Conservation (phyloP, 148 eudicot species). For the Camellia japonica region DNA sequence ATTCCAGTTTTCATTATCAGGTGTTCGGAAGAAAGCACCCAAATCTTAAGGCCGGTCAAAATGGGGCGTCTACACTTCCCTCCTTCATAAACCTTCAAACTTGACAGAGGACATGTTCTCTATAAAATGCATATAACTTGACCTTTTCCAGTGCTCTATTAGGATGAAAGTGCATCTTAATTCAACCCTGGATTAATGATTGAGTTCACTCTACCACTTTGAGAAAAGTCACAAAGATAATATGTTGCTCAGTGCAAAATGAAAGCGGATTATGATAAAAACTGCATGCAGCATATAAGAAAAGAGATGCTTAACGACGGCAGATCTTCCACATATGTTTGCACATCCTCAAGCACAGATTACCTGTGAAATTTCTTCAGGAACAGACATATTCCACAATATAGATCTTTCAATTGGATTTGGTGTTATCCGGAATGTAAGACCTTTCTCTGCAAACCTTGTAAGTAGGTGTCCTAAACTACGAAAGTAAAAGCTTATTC, state of each 20-base stretch:
- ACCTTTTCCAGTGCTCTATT: neutral
- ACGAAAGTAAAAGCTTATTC: conserved; percentile 21
- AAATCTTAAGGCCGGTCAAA: too few species aligned
- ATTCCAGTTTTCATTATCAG: too few species aligned
- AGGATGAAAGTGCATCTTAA: neutral
- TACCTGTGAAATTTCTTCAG: conserved; percentile 73
- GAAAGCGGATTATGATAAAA: neutral
- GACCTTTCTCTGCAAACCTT: conserved; percentile 69
- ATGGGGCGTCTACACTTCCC: neutral
- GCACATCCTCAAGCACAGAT: conserved; percentile 10
- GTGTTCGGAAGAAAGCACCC: too few species aligned
- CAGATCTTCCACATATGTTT: neutral
- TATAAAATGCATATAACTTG: neutral
- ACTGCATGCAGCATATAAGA: neutral
- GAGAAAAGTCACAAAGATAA: neutral
- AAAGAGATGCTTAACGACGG: neutral
- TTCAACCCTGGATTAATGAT: neutral
- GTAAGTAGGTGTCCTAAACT: conserved; percentile 69
- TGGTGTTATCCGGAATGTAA: conserved; percentile 46
- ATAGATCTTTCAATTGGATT: conserved; percentile 77
- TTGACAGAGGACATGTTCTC: neutral
- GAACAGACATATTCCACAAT: conserved; percentile 68
- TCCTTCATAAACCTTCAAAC: neutral
- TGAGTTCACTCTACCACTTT: neutral
- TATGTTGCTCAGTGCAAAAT: neutral